Base-by-base conservation (phyloP, 148 eudicot genomes). In the Camellia granthamiana region DNA sequence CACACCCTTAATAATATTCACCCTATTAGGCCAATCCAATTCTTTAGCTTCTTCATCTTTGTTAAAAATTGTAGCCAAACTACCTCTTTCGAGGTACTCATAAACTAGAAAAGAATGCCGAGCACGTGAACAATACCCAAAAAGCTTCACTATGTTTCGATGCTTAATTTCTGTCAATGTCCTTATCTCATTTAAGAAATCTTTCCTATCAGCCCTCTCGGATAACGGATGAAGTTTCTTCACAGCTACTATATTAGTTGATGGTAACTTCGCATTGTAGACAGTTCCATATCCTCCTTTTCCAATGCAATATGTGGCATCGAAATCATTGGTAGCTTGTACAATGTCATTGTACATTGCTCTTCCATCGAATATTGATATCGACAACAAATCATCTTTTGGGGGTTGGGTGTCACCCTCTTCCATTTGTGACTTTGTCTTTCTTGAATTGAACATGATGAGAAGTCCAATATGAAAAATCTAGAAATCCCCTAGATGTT, bases 31-130 rank as follows among this genome's bases (percentile, higher is more conserved):
- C 89, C 89, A 87, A 38, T 64, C 81, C 0, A 87, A 78, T 56
- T 78, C 84, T 69, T 7, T 75, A 7, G 84, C 84, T 67, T 58
- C 61, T 47, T 71, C 82, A n/a, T 82, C 87, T 6, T 66, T 67
- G 54, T 49, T 62, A 19, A 87, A 75, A 19, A 84, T 5, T 49
- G 72, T 87, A 5, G 78, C 69, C 78, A 87, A 64, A 21, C 85
- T 83, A 7, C 89, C 89, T 54, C 84, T 78, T 71, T 87, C 87
- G 58, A 87, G 42, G 69, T 80, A 84, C 84, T 87, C 89, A 62
- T 80, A 87, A n/a, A 87, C 82, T 77, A 87, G 30, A 68, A 84
- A 44, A 0, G 85, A 84, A 10, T 83, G 80, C 30, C 79, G 80
- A 0, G 56, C 43, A 62, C 80, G 79, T 10, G 82, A 80, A 68